These are phyloP conservation scores for Lupinus albus DNA, from an alignment of 306 rosid species.

Conservation along the genomic window DNA sequence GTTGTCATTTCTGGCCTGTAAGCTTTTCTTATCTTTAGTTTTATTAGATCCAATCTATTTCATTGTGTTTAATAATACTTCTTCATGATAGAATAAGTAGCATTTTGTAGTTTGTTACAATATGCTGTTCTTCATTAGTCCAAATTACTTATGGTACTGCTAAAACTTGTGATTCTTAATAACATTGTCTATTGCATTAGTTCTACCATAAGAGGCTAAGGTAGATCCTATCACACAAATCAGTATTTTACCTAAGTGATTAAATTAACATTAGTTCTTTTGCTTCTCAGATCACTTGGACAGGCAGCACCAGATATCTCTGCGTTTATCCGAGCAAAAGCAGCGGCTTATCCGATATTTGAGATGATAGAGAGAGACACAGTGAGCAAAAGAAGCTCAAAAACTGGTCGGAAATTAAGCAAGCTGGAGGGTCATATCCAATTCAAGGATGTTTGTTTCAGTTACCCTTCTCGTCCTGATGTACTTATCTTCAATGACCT, in stretches of 20 bases:
- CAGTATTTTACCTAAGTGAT: not conserved
- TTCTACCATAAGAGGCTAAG: not conserved
- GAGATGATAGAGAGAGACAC: conserved; percentile 93
- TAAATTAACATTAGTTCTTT: not conserved
- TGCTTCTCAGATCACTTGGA: conserved; percentile 76
- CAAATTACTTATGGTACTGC: not conserved
- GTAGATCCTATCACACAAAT: not conserved
- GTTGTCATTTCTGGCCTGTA: conserved; percentile 98
- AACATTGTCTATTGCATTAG: not conserved
- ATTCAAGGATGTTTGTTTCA: conserved; percentile 71
- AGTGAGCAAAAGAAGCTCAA: conserved; percentile 57
- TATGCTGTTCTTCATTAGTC: not conserved
- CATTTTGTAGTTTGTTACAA: not conserved
- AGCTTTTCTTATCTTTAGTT: conserved; percentile 44
- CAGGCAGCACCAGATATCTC: conserved; percentile 93
- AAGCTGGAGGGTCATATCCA: conserved; percentile 81
- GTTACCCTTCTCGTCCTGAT: conserved; percentile 87
- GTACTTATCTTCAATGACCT: conserved; percentile 67
- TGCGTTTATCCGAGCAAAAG: conserved; percentile 82
- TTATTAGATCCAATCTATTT: not conserved
- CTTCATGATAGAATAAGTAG: not conserved
- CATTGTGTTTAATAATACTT: not conserved
- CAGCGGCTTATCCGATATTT: conserved; percentile 93
- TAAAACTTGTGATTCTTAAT: not conserved
- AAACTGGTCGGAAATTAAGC: conserved; percentile 56